Conservation (phyloP, 177 flowering plant genomes). For the Vitis hybrid region DNA sequence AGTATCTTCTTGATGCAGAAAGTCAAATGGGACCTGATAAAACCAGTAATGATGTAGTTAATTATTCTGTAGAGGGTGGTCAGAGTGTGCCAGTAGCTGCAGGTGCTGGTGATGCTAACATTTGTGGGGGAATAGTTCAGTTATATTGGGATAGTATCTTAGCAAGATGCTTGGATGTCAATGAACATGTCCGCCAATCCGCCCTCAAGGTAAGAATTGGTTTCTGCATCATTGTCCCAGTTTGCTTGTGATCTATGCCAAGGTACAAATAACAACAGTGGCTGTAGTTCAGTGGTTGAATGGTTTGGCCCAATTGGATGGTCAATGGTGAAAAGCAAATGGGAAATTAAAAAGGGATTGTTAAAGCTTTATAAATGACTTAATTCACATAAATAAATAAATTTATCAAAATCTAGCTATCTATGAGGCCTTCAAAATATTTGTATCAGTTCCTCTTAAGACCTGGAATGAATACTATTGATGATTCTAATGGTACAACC, state of each 20-base stretch:
- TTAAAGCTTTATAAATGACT: no score
- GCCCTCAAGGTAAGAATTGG: constrained; percentile 71
- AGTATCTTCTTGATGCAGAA: constrained; percentile 95
- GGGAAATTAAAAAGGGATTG: no score
- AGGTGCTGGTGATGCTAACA: constrained; percentile 97
- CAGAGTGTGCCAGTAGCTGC: constrained; percentile 90
- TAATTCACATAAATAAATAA: no score
- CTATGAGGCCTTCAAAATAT: no score
- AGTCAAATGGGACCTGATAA: constrained; percentile 70
- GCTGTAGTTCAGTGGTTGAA: no score
- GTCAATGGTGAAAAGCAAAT: no score
- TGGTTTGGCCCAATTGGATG: no score
- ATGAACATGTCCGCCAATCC: constrained; percentile 79
- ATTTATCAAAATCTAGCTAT: no score
- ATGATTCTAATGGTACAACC: no score
- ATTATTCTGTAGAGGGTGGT: constrained; percentile 39
- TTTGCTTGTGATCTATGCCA: neutral
- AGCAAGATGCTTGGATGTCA: constrained; percentile 72
- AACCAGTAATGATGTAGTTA: constrained; percentile 25
- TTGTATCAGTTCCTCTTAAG: no score
- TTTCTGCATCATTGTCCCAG: constrained; percentile 5
- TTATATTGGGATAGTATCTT: constrained; percentile 81
- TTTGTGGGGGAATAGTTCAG: constrained; percentile 94
- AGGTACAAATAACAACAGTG: no score
- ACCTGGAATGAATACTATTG: no score